A percentile compares a stretch with the other conserved stretches of the same genome.
Evolutionary conservation across 139 green algal species (phyloP).

Genomic region (Ostreobium quekettii): DNA sequence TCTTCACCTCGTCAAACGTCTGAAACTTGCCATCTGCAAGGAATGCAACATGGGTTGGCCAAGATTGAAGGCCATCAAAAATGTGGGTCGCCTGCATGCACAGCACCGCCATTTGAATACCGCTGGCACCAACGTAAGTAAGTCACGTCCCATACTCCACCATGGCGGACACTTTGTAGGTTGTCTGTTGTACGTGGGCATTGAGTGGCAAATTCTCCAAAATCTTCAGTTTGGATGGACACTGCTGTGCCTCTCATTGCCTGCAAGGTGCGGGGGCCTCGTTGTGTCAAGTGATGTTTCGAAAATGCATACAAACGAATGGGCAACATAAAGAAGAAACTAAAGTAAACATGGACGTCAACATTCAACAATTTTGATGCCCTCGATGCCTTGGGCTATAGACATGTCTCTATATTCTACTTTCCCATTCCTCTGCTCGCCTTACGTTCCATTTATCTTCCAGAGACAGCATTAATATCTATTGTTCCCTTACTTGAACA

Average conservation of each 20-base stretch:
- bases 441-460: too few species aligned
- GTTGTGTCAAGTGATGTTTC: neutral
- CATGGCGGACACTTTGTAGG: too few species aligned
- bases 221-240: neutral
- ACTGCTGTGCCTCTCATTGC: neutral
- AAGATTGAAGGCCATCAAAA: constrained; percentile 93
- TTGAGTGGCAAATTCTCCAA: neutral
- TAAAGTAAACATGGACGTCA: too few species aligned
- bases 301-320: too few species aligned
- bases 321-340: too few species aligned
- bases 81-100: constrained; percentile 98
- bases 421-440: too few species aligned
- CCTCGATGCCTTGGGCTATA: too few species aligned
- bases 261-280: neutral
- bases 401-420: too few species aligned
- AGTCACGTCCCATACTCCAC: too few species aligned
- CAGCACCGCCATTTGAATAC: neutral
- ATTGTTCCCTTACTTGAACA: neutral
- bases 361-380: too few species aligned
- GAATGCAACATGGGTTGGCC: constrained; percentile 89
- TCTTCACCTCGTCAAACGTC: constrained; percentile 18
- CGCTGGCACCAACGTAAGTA: neutral
- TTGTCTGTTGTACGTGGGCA: neutral
- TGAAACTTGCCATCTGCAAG: constrained; percentile 57
- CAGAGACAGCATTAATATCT: neutral